A percentile compares a stretch with the other conserved stretches of the same genome.
Evolutionary conservation across 176 grass and related monocot genomes (phyloP).

Genomic region (Avena sativa): DNA sequence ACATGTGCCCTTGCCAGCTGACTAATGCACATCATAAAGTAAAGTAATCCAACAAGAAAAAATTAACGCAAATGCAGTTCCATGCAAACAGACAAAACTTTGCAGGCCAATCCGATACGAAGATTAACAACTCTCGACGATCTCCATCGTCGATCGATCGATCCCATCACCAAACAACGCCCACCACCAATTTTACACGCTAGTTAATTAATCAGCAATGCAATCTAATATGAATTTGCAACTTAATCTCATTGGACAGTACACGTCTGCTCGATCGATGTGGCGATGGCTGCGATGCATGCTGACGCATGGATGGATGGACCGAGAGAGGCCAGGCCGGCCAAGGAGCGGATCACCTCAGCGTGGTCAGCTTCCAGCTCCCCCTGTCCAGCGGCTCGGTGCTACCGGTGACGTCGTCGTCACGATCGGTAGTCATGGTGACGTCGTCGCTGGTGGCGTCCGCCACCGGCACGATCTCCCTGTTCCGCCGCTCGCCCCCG

Average conservation of each 20-base stretch:
- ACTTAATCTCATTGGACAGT: constrained; percentile 25
- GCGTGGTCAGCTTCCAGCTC: constrained; percentile 49
- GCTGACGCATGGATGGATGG: background rate
- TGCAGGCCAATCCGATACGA: constrained; percentile 38
- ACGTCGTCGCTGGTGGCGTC: constrained; percentile 33
- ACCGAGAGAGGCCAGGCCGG: background rate
- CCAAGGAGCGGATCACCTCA: constrained; percentile 31
- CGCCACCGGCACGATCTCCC: constrained; percentile 56
- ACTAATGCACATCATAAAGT: background rate
- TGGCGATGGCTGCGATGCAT: background rate
- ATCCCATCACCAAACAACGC: background rate
- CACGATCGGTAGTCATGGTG: constrained; percentile 23
- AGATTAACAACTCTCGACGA: constrained; percentile 45
- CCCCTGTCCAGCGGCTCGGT: constrained; percentile 56
- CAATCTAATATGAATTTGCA: constrained; percentile 18
- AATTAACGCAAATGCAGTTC: background rate
- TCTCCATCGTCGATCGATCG: background rate
- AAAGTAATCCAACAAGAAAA: constrained; percentile 1
- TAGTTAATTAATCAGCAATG: constrained; percentile 35
- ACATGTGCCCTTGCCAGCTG: background rate
- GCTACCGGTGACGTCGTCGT: constrained; percentile 49
- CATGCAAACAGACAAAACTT: constrained; percentile 46
- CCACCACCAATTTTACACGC: background rate
- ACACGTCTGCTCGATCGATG: background rate
- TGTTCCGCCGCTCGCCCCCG: constrained; percentile 42